Percentiles rank a stretch among this genome's conserved stretches.
These are phyloP conservation scores for Ramaria sp. DNA, from an alignment of 768 basidiomycete genomes.

Conservation along the genomic window DNA sequence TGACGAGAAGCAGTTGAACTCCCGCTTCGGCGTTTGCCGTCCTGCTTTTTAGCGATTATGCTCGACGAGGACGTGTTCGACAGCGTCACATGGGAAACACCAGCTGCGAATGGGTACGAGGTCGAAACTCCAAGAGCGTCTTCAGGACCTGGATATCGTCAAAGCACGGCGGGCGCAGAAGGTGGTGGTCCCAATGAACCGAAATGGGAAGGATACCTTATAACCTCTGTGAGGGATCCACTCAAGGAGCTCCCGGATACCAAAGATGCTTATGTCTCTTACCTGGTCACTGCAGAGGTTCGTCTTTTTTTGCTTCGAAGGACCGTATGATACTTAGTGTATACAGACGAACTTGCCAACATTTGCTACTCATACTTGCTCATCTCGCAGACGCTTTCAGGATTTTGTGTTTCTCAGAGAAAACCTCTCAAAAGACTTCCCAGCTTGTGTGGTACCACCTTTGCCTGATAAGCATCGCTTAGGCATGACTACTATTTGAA, in stretches of 20 bases:
- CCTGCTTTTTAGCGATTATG: slow-evolving; percentile 36
- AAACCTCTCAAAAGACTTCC: slow-evolving; percentile 82
- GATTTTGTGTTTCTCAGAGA: slow-evolving; percentile 94
- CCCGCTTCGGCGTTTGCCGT: not conserved
- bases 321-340: not conserved
- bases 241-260: slow-evolving; percentile 94
- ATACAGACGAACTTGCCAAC: slow-evolving; percentile 80
- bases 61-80: slow-evolving; percentile 86
- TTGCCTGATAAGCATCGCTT: slow-evolving; percentile 94
- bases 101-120: slow-evolving; percentile 43
- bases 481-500: slow-evolving; percentile 41
- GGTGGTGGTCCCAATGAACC: slow-evolving; percentile 57
- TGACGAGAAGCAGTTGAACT: not conserved
- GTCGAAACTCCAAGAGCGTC: slow-evolving; percentile 25
- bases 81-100: slow-evolving; percentile 84
- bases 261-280: slow-evolving; percentile 95
- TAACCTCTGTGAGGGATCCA: slow-evolving; percentile 80
- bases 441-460: slow-evolving; percentile 95
- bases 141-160: slow-evolving; percentile 68
- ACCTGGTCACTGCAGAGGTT: slow-evolving; percentile 83
- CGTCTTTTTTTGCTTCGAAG: slow-evolving; percentile 13
- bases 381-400: slow-evolving; percentile 82
- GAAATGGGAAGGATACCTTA: slow-evolving; percentile 84
- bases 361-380: slow-evolving; percentile 66
- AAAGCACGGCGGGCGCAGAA: slow-evolving; percentile 50